These are phyloP conservation scores for Pythium guiyangense DNA, from an alignment of 352 stramenopile species.

Conservation along the genomic window DNA sequence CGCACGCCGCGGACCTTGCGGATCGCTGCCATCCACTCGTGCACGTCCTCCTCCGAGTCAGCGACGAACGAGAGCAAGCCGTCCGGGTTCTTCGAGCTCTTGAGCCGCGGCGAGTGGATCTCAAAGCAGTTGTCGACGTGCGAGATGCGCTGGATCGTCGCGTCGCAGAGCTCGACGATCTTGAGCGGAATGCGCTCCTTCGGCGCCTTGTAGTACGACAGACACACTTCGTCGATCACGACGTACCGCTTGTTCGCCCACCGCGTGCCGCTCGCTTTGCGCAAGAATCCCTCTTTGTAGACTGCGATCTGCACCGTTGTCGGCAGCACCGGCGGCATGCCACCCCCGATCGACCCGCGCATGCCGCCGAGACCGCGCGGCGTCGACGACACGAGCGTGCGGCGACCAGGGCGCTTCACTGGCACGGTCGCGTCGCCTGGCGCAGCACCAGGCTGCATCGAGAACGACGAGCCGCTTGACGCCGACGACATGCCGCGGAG, in stretches of 20 bases:
- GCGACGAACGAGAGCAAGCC: constrained; percentile 83
- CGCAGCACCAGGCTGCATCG: constrained; percentile 49
- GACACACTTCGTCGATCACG: constrained; percentile 78
- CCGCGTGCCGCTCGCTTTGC: constrained; percentile 76
- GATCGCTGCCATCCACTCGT: constrained; percentile 86
- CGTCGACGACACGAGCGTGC: constrained; percentile 63
- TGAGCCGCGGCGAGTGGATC: constrained; percentile 76
- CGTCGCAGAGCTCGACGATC: constrained; percentile 80
- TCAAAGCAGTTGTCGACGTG: constrained; percentile 86
- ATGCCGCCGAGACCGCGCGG: constrained; percentile 27
- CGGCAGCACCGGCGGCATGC: constrained; percentile 52
- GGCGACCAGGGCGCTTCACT: constrained; percentile 42
- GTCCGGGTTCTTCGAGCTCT: constrained; percentile 79
- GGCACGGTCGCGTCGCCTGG: constrained; percentile 34
- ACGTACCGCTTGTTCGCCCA: constrained; percentile 87
- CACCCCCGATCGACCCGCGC: constrained; percentile 25
- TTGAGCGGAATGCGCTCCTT: constrained; percentile 84
- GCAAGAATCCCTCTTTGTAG: constrained; percentile 80
- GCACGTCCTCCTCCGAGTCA: constrained; percentile 77
- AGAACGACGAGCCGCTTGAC: constrained; percentile 36
- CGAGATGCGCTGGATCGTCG: constrained; percentile 76
- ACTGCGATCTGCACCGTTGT: constrained; percentile 70
- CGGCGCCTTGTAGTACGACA: constrained; percentile 84
- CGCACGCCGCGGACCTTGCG: constrained; percentile 81
- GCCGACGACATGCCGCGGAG: constrained; percentile 33